Base-by-base conservation (phyloP, 1,284 basidiomycete genomes). In the Boletus hoseneyae region DNA sequence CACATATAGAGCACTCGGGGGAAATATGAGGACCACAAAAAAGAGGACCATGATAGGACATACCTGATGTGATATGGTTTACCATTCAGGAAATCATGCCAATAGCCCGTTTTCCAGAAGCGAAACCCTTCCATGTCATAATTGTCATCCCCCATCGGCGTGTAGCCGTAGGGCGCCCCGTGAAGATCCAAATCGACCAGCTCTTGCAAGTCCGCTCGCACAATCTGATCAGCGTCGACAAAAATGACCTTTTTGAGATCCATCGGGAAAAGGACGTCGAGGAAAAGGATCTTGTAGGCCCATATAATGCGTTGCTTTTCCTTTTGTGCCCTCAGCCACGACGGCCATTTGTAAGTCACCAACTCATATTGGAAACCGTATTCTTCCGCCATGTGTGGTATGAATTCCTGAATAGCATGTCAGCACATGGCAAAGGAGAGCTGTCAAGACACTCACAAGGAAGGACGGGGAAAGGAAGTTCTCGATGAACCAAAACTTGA, bases 401-500 rank as follows among this genome's bases (percentile, higher is more conserved):
- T 90, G 69, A 98, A 97, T 78, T 93, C 91, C 89, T 93, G 60
- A 8, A 32, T 3, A 2, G 7, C 7, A 3, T 35, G 33, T 68
- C 49, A 57, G 51, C 29, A 29, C 11, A 9, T 10, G 2, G 18
- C 13, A 29, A 4, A 23, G 16, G 29, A 38, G 25, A 5, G 15
- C 1, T 8, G 3, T 29, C 40, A 19, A 15, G 30, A 18, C 11
- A 68, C 81, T 57, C 53, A 91, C 91, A 52, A 97, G 76, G 82
- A 99, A 99, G 0, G 94, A 93, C 0, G 96, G 96, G 0, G 96
- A 98, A 19, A 99, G 78, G 80, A 98, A 99, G 72, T 99, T 99
- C 65, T 97, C 92, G 58, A 99, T 98, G 70, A 99, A 98, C 96
- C 96, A 99, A 71, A 99, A 99, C 68, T 99, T 99, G 69, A 98